phyloP scores from a whole-genome alignment of 768 basidiomycete species.

The Termitomyces sp. region DNA sequence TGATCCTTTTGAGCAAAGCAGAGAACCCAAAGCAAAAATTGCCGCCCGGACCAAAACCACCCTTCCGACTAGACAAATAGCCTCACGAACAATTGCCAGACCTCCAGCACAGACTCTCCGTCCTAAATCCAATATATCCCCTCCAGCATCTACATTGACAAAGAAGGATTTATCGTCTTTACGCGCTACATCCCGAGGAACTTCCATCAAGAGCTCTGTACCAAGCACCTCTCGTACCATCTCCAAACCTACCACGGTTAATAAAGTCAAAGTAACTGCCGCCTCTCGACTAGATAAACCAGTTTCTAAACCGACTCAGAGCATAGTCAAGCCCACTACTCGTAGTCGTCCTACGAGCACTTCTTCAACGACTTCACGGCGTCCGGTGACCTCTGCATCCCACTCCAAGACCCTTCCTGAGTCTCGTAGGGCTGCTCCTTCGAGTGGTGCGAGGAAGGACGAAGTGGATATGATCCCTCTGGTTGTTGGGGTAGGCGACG shows the following conservation, averaged over 20 bases:
- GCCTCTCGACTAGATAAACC: not conserved
- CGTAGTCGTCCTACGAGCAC: slow-evolving; percentile 4
- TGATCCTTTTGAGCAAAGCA: slow-evolving; percentile 21
- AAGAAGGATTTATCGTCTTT: not conserved
- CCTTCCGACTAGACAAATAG: not conserved
- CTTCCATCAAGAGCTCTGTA: not conserved
- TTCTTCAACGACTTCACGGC: not conserved
- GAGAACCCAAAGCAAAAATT: not conserved
- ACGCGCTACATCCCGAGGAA: not conserved
- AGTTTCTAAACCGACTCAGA: not conserved
- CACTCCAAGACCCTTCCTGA: slow-evolving; percentile 1
- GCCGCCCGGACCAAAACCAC: not conserved
- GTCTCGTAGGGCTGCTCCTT: not conserved
- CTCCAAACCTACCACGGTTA: not conserved
- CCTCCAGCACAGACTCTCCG: not conserved
- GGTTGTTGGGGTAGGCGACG: not conserved
- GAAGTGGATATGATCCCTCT: slow-evolving; percentile 5
- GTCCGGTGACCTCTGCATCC: slow-evolving; percentile 8
- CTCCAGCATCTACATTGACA: not conserved
- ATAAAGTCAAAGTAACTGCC: not conserved
- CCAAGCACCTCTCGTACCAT: not conserved
- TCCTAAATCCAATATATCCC: not conserved
- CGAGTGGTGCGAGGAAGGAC: not conserved
- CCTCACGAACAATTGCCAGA: not conserved
- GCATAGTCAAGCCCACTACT: not conserved